A percentile compares a stretch with the other conserved stretches of the same genome.
These are phyloP conservation scores for Zygosaccharomyces gambellarensis DNA, from an alignment of 805 yeast species.

Conservation along the genomic window DNA sequence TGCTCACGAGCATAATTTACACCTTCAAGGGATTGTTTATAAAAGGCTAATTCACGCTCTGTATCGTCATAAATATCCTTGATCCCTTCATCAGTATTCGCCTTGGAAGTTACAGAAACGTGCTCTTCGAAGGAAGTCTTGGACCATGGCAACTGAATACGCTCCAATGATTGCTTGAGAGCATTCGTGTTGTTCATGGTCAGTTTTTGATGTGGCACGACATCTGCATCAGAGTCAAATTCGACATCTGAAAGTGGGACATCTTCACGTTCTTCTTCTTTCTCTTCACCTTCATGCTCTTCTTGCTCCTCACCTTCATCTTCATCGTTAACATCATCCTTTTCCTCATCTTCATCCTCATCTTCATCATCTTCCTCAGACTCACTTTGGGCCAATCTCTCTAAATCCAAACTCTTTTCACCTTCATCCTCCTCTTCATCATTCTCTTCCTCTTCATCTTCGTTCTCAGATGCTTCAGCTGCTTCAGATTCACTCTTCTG, in stretches of 20 bases:
- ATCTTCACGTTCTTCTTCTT: slow-evolving; percentile 71
- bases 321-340: slow-evolving; percentile 39
- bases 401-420: slow-evolving; percentile 45
- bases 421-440: slow-evolving; percentile 41
- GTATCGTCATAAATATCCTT: slow-evolving; percentile 93
- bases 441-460: slow-evolving; percentile 42
- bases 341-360: slow-evolving; percentile 38
- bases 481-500: slow-evolving; percentile 23
- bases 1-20: slow-evolving; percentile 65
- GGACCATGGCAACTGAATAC: slow-evolving; percentile 55
- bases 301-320: slow-evolving; percentile 44
- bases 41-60: slow-evolving; percentile 90
- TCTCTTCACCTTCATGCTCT: slow-evolving; percentile 52
- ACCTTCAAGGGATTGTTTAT: slow-evolving; percentile 88
- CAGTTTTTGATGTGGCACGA: slow-evolving; percentile 85
- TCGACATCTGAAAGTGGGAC: slow-evolving; percentile 88
- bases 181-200: slow-evolving; percentile 89
- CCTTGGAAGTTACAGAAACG: slow-evolving; percentile 61
- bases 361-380: slow-evolving; percentile 36
- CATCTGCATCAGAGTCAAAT: slow-evolving; percentile 88
- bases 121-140: slow-evolving; percentile 78
- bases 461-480: slow-evolving; percentile 45
- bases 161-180: slow-evolving; percentile 58
- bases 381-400: slow-evolving; percentile 53
- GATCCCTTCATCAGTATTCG: slow-evolving; percentile 58